Conservation (phyloP, 192 early-diverging fungal species). For the Backusella psychrophila region DNA sequence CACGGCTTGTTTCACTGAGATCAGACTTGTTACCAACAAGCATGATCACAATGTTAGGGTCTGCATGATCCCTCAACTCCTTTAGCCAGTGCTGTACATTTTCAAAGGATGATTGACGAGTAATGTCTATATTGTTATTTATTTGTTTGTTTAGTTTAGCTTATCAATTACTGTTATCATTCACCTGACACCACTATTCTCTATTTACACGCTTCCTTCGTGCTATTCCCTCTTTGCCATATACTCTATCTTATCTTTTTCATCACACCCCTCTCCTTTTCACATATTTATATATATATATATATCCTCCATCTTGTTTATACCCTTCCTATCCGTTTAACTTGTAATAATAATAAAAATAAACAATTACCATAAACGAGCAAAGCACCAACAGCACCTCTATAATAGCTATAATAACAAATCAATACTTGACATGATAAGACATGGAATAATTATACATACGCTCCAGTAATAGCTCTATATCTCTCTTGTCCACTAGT, state of each 20-base stretch:
- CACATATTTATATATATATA: neutral
- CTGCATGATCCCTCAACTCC: conserved; percentile 89
- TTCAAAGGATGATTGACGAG: conserved; percentile 66
- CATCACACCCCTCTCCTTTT: neutral
- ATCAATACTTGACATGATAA: neutral
- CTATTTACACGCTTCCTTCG: neutral
- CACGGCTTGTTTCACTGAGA: conserved; percentile 60
- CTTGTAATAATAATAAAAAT: conserved; percentile 40
- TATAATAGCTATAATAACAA: conserved; percentile 67
- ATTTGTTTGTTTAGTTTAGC: neutral
- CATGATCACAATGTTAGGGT: conserved; percentile 88
- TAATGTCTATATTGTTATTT: conserved; percentile 29
- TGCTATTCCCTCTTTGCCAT: neutral
- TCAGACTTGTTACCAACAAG: conserved; percentile 95
- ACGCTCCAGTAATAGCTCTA: conserved; percentile 74
- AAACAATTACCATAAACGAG: conserved; percentile 73
- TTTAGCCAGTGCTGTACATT: conserved; percentile 89
- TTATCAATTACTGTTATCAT: neutral
- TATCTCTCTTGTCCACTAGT: conserved; percentile 92
- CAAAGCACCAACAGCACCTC: conserved; percentile 88
- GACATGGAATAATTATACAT: conserved; percentile 9
- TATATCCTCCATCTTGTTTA: too few relatives aligned
- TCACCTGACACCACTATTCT: neutral
- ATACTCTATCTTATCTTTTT: too few relatives aligned
- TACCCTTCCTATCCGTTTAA: neutral